phyloP scores from a whole-genome alignment of 306 rosid species.

The Elaeagnus macrophylla region DNA sequence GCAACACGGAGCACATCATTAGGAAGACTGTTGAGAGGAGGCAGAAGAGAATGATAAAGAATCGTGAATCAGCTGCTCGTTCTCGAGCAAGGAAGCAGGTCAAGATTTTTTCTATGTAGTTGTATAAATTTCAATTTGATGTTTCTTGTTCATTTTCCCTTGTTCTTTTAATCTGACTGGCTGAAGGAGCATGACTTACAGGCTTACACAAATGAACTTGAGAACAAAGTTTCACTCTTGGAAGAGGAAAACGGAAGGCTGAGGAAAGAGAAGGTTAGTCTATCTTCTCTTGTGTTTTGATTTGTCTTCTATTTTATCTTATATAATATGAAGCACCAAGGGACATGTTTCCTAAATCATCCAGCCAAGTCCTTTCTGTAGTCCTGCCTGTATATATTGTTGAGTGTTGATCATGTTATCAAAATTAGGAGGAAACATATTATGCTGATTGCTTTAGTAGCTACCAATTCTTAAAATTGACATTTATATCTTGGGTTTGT shows the following conservation, averaged over 20 bases:
- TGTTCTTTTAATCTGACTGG: neutral
- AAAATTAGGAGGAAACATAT: too few relatives aligned
- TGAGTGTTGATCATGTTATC: too few relatives aligned
- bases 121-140: constrained; percentile 2
- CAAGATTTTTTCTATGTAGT: constrained; percentile 1
- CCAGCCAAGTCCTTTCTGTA: too few relatives aligned
- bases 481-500: too few relatives aligned
- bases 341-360: too few relatives aligned
- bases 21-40: constrained; percentile 84
- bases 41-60: too few relatives aligned
- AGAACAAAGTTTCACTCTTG: constrained; percentile 65
- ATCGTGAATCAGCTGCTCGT: too few relatives aligned
- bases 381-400: too few relatives aligned
- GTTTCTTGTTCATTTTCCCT: neutral
- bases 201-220: constrained; percentile 95
- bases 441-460: too few relatives aligned
- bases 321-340: too few relatives aligned
- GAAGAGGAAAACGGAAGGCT: constrained; percentile 94
- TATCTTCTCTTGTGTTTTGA: constrained; percentile 20
- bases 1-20: constrained; percentile 47
- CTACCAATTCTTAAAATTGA: too few relatives aligned
- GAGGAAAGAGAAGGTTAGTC: constrained; percentile 69
- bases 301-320: constrained; percentile 5
- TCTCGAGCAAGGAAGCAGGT: too few relatives aligned
- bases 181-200: constrained; percentile 21